Conservation (phyloP, 2,329 filamentous ascomycete genomes). For the Periconia macrospinosa region DNA sequence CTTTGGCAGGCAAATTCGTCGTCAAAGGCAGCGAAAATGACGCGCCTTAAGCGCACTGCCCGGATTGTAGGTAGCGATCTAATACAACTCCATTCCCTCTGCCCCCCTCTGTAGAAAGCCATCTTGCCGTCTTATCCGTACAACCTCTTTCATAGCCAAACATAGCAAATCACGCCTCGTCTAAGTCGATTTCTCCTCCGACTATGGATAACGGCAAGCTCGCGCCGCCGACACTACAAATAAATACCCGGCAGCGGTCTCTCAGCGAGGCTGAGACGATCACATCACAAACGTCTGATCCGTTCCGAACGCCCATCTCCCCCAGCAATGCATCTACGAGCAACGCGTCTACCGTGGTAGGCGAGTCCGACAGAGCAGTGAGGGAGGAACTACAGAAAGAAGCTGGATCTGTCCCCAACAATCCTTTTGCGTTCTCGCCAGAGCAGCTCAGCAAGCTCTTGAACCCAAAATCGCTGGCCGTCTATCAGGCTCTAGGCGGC, state of each 20-base stretch:
- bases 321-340: constrained; percentile 25
- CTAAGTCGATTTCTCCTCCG: background rate
- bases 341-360: constrained; percentile 20
- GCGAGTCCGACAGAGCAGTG: constrained; percentile 32
- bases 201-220: constrained; percentile 28
- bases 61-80: too few species aligned
- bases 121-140: background rate
- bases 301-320: constrained; percentile 26
- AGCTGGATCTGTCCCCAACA: constrained; percentile 35
- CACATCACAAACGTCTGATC: constrained; percentile 26
- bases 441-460: constrained; percentile 58
- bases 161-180: background rate
- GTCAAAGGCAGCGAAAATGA: background rate
- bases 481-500: constrained; percentile 57
- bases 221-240: constrained; percentile 27
- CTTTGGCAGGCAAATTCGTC: background rate
- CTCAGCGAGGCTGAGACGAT: constrained; percentile 29
- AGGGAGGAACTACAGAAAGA: constrained; percentile 34
- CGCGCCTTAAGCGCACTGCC: background rate
- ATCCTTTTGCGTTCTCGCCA: constrained; percentile 58
- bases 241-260: constrained; percentile 28
- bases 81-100: background rate
- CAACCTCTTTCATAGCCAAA: background rate
- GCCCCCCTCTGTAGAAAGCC: background rate
- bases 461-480: constrained; percentile 53